Conservation (phyloP, 1,139 yeast species). For the Pichia sp. region DNA sequence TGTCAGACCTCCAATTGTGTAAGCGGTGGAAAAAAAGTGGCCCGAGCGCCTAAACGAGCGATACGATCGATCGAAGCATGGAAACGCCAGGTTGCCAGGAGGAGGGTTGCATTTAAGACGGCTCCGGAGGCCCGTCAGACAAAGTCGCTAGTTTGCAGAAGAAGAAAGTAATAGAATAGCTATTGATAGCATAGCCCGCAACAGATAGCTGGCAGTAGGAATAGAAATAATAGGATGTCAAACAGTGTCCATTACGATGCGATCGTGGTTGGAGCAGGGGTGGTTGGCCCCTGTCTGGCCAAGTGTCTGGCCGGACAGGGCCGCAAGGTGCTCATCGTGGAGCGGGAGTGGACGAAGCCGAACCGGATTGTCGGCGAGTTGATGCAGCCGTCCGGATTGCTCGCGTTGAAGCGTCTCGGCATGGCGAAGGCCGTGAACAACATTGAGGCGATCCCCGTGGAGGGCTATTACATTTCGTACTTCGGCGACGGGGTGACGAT, state of each 20-base stretch:
- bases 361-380: slow-evolving; percentile 96
- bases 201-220: not conserved
- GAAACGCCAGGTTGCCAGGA: not conserved
- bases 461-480: slow-evolving; percentile 79
- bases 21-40: slow-evolving; percentile 1
- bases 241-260: slow-evolving; percentile 44
- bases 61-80: not conserved
- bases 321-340: slow-evolving; percentile 66
- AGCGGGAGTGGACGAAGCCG: slow-evolving; percentile 87
- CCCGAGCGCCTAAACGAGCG: slow-evolving; percentile 5
- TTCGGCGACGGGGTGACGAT: slow-evolving; percentile 52
- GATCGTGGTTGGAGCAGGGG: slow-evolving; percentile 89
- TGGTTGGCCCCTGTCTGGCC: slow-evolving; percentile 91
- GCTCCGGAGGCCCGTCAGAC: no score
- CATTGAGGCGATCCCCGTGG: slow-evolving; percentile 73
- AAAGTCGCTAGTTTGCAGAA: no score
- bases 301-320: slow-evolving; percentile 90
- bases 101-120: not conserved
- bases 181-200: no score
- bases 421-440: slow-evolving; percentile 73
- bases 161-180: not conserved
- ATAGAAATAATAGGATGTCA: slow-evolving; percentile 4
- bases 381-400: slow-evolving; percentile 91
- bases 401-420: slow-evolving; percentile 76
- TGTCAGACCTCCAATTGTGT: no score